phyloP scores from a whole-genome alignment of 2,329 filamentous ascomycete genomes.

The Phyllosticta paracitricarpa region DNA sequence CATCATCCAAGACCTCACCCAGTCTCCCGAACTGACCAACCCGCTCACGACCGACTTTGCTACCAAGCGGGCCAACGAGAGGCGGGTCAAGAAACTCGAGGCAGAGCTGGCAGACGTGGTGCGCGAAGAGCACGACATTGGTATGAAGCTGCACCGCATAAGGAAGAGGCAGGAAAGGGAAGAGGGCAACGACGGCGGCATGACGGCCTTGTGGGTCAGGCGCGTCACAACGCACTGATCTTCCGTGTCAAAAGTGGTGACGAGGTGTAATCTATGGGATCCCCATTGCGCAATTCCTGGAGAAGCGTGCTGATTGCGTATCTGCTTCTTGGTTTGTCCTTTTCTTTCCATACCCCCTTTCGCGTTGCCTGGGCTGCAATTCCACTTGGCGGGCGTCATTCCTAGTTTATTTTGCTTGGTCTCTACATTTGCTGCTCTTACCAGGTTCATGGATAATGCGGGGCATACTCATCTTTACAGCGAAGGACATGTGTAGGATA shows the following conservation, averaged over 20 bases:
- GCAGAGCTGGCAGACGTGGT: constrained; percentile 29
- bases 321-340: not conserved
- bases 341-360: not conserved
- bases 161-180: constrained; percentile 29
- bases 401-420: not conserved
- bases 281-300: not conserved
- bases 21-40: constrained; percentile 25
- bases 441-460: not conserved
- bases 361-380: not conserved
- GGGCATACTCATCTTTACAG: not conserved
- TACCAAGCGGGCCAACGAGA: constrained; percentile 23
- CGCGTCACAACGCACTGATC: constrained; percentile 21
- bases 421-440: not conserved
- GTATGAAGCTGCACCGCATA: constrained; percentile 30
- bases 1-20: constrained; percentile 24
- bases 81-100: constrained; percentile 25
- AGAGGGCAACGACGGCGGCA: constrained; percentile 20
- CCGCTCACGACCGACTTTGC: constrained; percentile 29
- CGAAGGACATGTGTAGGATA: not conserved
- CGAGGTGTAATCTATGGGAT: not conserved
- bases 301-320: not conserved
- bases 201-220: constrained; percentile 29
- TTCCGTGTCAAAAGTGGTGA: not conserved
- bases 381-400: not conserved
- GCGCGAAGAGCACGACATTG: constrained; percentile 29